A percentile compares a stretch with the other conserved stretches of the same genome.
Conservation (phyloP, 345 rosid genomes). For the Brassica carinata region DNA sequence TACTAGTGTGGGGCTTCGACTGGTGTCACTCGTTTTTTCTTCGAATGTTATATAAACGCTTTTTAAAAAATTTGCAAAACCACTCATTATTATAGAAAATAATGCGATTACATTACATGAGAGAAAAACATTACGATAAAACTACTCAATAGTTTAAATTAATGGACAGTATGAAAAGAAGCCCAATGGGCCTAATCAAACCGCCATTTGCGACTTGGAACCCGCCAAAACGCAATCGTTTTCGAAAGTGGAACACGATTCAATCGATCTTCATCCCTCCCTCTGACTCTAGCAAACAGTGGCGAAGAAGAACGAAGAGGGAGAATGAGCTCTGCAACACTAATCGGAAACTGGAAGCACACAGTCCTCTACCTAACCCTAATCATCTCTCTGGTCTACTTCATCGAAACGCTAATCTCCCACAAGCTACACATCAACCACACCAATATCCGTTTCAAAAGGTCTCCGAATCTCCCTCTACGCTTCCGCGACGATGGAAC, state of each 20-base stretch:
- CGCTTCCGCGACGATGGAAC: slow-evolving; percentile 78
- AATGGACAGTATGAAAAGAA: background rate
- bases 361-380: slow-evolving; percentile 47
- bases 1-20: too few species aligned
- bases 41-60: too few species aligned
- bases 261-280: background rate
- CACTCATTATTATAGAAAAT: background rate
- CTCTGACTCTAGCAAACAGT: slow-evolving; percentile 4
- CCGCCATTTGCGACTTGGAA: background rate
- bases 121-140: background rate
- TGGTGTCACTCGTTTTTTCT: too few species aligned
- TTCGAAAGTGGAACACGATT: background rate
- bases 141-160: background rate
- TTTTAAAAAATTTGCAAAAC: background rate
- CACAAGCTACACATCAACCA: slow-evolving; percentile 46
- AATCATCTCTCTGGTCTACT: slow-evolving; percentile 47
- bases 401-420: slow-evolving; percentile 48
- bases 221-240: background rate
- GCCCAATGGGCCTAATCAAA: background rate
- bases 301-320: slow-evolving; percentile 11
- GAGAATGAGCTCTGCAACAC: slow-evolving; percentile 14
- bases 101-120: background rate
- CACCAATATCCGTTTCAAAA: slow-evolving; percentile 53
- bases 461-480: slow-evolving; percentile 64
- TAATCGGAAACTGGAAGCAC: slow-evolving; percentile 40